phyloP scores from a whole-genome alignment of 23 red algal genomes.

The Gracilaria caudata region DNA sequence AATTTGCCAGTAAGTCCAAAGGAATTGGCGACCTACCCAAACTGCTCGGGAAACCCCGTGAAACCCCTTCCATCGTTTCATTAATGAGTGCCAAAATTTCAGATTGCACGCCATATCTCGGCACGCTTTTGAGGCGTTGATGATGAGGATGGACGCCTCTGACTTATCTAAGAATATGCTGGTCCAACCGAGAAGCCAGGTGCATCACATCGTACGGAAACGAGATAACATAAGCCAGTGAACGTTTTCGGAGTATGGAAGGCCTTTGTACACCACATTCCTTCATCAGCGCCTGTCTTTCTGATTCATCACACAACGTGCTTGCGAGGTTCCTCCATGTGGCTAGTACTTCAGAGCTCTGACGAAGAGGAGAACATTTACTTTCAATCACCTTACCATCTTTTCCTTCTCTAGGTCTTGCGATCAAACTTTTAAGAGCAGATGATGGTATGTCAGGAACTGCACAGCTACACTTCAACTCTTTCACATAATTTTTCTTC shows the following conservation, averaged over 20 bases:
- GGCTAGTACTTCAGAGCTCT: background rate
- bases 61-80: background rate
- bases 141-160: background rate
- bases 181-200: background rate
- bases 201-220: slow-evolving; percentile 15
- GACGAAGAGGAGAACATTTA: background rate
- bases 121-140: background rate
- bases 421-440: background rate
- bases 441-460: background rate
- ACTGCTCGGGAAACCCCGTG: no score
- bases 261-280: background rate
- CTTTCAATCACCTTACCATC: background rate
- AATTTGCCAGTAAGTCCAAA: no score
- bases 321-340: background rate
- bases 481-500: background rate
- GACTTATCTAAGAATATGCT: background rate
- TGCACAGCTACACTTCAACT: background rate
- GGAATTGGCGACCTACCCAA: no score
- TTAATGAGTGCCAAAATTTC: background rate
- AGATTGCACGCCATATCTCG: background rate
- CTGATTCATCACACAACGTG: background rate
- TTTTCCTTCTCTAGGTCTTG: background rate
- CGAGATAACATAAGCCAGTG: background rate
- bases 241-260: background rate
- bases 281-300: background rate